Conservation (phyloP, 331 rosid genomes). For the Pyracantha coccinea region DNA sequence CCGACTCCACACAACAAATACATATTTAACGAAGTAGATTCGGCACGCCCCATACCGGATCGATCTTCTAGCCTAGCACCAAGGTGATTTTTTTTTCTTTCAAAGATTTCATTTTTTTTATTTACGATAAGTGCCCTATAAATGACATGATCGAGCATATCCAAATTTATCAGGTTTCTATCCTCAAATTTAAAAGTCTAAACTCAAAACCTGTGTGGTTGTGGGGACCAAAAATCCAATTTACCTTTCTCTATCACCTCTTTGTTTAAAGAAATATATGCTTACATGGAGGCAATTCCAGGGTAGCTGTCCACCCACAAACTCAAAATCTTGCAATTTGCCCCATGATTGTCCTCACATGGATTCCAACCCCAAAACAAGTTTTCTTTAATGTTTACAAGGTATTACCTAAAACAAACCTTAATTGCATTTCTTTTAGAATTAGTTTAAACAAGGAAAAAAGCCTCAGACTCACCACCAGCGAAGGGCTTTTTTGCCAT, state of each 20-base stretch:
- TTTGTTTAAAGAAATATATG: background rate
- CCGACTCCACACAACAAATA: no score
- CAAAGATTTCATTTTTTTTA: no score
- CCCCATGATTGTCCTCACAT: constrained; percentile 55
- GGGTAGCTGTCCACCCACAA: constrained; percentile 30
- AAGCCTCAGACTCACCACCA: no score
- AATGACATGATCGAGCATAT: background rate
- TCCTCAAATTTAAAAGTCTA: background rate
- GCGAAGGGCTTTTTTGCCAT: no score
- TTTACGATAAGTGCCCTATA: background rate
- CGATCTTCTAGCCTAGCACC: background rate
- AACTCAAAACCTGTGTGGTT: background rate
- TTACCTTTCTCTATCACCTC: background rate
- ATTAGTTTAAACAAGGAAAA: no score
- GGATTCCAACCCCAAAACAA: constrained; percentile 31
- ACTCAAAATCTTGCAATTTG: constrained; percentile 28
- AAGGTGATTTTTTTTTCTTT: background rate
- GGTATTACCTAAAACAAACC: background rate
- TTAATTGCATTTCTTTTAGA: no score
- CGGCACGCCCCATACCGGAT: background rate
- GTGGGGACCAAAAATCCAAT: constrained; percentile 41
- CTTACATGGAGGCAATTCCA: constrained; percentile 13
- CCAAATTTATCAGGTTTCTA: background rate
- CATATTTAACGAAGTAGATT: background rate
- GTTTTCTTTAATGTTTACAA: background rate